A percentile compares a stretch with the other conserved stretches of the same genome.
phyloP scores from a whole-genome alignment of 352 stramenopile species.

The Pythium rhizo-oryzae region DNA sequence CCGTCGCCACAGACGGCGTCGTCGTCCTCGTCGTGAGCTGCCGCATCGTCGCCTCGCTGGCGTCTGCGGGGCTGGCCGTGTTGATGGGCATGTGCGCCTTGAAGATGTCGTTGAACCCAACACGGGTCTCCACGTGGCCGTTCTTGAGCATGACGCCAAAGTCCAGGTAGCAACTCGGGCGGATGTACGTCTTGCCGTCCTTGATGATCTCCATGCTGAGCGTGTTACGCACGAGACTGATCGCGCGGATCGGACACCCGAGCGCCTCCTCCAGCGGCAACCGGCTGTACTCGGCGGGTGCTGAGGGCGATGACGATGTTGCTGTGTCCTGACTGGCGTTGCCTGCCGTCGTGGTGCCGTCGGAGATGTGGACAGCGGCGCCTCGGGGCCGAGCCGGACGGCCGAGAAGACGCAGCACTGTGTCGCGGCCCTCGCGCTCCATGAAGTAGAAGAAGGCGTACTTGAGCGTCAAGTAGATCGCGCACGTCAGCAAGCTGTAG shows the following conservation, averaged over 20 bases:
- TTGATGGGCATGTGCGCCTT: constrained; percentile 2
- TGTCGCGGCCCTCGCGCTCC: constrained; percentile 15
- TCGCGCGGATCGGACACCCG: constrained; percentile 48
- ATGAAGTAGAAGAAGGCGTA: constrained; percentile 17
- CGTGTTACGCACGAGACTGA: constrained; percentile 39
- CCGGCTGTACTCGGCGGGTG: constrained; percentile 32
- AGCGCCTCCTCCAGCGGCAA: constrained; percentile 54
- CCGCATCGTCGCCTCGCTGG: background rate
- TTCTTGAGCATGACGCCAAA: constrained; percentile 41
- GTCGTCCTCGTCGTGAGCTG: background rate
- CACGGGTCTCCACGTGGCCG: constrained; percentile 12
- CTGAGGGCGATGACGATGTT: background rate
- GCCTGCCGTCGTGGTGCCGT: no score
- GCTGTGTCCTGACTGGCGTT: background rate
- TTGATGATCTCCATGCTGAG: constrained; percentile 31
- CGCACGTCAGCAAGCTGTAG: constrained; percentile 2
- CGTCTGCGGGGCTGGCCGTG: no score
- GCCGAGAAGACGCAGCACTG: background rate
- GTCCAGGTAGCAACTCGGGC: constrained; percentile 39
- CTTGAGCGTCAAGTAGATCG: constrained; percentile 13
- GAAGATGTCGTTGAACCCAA: constrained; percentile 19
- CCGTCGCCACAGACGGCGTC: background rate
- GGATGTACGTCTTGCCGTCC: constrained; percentile 30
- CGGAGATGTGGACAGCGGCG: background rate
- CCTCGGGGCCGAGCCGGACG: constrained; percentile 4